A percentile compares a stretch with the other conserved stretches of the same genome.
phyloP scores from a whole-genome alignment of 805 yeast genomes.

The Wickerhamiella domercqiae region DNA sequence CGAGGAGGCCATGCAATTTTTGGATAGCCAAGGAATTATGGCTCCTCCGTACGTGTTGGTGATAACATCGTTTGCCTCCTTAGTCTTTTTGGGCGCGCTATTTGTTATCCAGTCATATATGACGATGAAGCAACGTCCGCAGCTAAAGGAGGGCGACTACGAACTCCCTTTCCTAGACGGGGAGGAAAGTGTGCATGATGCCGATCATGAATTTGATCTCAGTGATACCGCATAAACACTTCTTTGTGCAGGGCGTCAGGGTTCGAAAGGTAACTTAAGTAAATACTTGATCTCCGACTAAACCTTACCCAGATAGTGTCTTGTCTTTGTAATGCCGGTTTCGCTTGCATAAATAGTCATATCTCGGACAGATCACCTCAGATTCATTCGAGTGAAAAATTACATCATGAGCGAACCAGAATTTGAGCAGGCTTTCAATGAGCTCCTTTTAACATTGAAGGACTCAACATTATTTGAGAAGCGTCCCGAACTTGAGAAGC shows the following conservation, averaged over 20 bases:
- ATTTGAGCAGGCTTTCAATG: constrained; percentile 97
- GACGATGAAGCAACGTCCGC: constrained; percentile 18
- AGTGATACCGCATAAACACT: constrained; percentile 13
- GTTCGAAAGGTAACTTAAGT: too few species aligned
- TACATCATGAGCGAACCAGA: constrained; percentile 61
- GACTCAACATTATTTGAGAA: constrained; percentile 81
- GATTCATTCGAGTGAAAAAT: neutral
- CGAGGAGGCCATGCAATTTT: constrained; percentile 68
- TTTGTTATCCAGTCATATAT: constrained; percentile 45
- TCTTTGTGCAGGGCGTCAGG: too few species aligned
- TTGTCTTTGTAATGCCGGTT: neutral
- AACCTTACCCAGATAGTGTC: neutral
- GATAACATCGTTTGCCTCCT: constrained; percentile 54
- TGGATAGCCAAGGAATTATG: constrained; percentile 62
- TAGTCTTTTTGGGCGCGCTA: constrained; percentile 52
- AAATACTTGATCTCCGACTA: too few species aligned
- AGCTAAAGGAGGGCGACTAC: constrained; percentile 1
- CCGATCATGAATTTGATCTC: constrained; percentile 17
- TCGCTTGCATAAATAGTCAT: neutral
- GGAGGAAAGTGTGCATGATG: constrained; percentile 12
- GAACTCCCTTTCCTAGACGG: constrained; percentile 9
- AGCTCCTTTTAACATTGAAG: constrained; percentile 72
- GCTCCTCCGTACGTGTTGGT: constrained; percentile 70
- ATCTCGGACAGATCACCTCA: neutral
- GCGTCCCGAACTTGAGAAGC: constrained; percentile 81